Percentiles rank a stretch among this genome's conserved stretches.
phyloP scores from a whole-genome alignment of 1,284 basidiomycete species.

The Rhodotorula sp. region DNA sequence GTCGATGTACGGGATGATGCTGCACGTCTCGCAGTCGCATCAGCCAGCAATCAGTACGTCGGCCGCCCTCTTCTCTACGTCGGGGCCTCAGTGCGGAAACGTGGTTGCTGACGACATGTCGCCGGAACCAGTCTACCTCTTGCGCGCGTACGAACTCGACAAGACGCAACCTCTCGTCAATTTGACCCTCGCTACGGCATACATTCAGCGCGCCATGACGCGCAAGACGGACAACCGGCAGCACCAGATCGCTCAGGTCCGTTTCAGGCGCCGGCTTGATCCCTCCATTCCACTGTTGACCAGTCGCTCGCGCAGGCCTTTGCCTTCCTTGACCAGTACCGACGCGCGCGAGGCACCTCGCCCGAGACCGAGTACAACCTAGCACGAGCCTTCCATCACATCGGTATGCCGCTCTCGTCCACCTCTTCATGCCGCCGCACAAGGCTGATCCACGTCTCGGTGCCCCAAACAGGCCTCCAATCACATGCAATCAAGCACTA shows the following conservation, averaged over 20 bases:
- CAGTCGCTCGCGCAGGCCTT: constrained; percentile 58
- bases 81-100: not conserved
- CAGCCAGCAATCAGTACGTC: constrained; percentile 83
- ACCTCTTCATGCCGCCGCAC: not conserved
- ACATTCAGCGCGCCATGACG: constrained; percentile 83
- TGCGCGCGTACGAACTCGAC: constrained; percentile 81
- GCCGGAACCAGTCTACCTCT: constrained; percentile 66
- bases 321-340: constrained; percentile 76
- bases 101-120: too few species aligned
- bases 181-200: constrained; percentile 75
- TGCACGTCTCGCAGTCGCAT: constrained; percentile 78
- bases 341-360: constrained; percentile 55
- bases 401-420: constrained; percentile 59
- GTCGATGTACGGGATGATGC: constrained; percentile 81
- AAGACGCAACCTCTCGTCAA: constrained; percentile 81
- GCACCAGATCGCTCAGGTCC: constrained; percentile 73
- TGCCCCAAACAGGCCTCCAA: constrained; percentile 61
- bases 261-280: constrained; percentile 40
- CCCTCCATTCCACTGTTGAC: constrained; percentile 15
- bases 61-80: not conserved
- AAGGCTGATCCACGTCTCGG: not conserved
- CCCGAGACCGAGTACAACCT: constrained; percentile 85
- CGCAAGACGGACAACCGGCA: constrained; percentile 92
- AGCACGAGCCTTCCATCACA: constrained; percentile 82
- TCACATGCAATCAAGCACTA: constrained; percentile 81